Percentiles rank a stretch among this genome's conserved stretches.
Conservation (phyloP, 495 filamentous ascomycete species). For the Daldinia bambusicola region DNA sequence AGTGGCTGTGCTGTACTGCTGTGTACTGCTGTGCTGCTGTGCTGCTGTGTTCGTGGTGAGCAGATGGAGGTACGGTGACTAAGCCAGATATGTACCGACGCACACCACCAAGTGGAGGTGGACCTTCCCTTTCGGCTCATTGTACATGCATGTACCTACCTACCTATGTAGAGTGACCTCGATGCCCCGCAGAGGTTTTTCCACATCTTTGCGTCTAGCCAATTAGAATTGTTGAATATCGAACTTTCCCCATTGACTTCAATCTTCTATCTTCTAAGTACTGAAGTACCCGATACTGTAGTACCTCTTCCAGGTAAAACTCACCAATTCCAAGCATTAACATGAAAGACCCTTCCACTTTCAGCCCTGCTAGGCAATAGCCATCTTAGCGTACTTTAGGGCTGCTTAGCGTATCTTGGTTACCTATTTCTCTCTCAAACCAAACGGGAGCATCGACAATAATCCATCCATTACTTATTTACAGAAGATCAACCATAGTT, state of each 20-base stretch:
- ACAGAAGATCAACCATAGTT: slow-evolving; percentile 2
- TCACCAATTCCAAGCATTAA: neutral
- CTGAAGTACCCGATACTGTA: too few species aligned
- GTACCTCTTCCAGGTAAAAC: neutral
- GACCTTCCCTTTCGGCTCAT: neutral
- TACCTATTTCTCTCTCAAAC: neutral
- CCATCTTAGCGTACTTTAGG: too few species aligned
- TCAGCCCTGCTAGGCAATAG: slow-evolving; percentile 38
- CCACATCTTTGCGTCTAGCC: slow-evolving; percentile 28
- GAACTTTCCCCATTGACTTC: slow-evolving; percentile 4
- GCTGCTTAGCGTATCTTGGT: too few species aligned
- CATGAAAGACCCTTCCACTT: slow-evolving; percentile 4
- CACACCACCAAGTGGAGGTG: neutral
- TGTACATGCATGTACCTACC: neutral
- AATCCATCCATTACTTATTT: neutral
- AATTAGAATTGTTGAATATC: neutral
- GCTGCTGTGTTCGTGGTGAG: neutral
- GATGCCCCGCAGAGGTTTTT: slow-evolving; percentile 36
- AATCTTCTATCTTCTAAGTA: neutral
- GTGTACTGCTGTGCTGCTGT: neutral
- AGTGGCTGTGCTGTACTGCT: slow-evolving; percentile 23
- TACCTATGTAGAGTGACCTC: neutral
- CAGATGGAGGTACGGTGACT: slow-evolving; percentile 9
- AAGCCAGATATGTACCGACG: neutral
- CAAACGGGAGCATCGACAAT: neutral